phyloP scores from a whole-genome alignment of 1,139 yeast genomes.

The Suhomyces coccinellae region DNA sequence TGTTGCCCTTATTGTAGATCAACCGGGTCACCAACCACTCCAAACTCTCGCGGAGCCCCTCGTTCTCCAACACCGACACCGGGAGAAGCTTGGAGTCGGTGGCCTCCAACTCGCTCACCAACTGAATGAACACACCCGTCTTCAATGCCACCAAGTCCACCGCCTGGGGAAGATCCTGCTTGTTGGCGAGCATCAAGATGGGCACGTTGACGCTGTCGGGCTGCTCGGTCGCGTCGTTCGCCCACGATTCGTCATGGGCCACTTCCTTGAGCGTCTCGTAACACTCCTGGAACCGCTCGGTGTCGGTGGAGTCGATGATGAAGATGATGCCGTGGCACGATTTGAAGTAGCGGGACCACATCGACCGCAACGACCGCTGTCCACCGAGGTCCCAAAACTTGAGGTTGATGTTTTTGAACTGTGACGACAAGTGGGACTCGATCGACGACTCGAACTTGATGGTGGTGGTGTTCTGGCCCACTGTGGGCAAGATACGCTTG shows the following conservation, averaged over 20 bases:
- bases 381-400: conserved; percentile 98
- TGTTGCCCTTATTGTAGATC: conserved; percentile 69
- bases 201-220: conserved; percentile 62
- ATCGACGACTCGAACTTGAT: conserved; percentile 36
- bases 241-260: conserved; percentile 47
- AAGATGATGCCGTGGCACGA: conserved; percentile 91
- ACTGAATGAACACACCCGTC: conserved; percentile 78
- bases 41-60: conserved; percentile 81
- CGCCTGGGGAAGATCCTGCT: conserved; percentile 78
- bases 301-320: conserved; percentile 88
- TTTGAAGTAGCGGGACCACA: conserved; percentile 86
- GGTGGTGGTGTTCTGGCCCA: conserved; percentile 51
- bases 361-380: conserved; percentile 71
- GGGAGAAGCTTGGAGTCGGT: conserved; percentile 89
- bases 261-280: conserved; percentile 54
- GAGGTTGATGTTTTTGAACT: conserved; percentile 54
- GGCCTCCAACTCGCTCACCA: conserved; percentile 80
- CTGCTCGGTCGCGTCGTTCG: conserved; percentile 8
- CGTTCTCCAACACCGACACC: conserved; percentile 82
- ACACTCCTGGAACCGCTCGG: conserved; percentile 81
- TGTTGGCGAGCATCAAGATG: conserved; percentile 89
- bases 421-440: conserved; percentile 28
- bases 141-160: conserved; percentile 77
- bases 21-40: conserved; percentile 85
- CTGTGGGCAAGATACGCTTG: conserved; percentile 59